Evolutionary conservation across 2,329 filamentous ascomycete genomes (phyloP).

Genomic region (Nigrospora sphaerica): DNA sequence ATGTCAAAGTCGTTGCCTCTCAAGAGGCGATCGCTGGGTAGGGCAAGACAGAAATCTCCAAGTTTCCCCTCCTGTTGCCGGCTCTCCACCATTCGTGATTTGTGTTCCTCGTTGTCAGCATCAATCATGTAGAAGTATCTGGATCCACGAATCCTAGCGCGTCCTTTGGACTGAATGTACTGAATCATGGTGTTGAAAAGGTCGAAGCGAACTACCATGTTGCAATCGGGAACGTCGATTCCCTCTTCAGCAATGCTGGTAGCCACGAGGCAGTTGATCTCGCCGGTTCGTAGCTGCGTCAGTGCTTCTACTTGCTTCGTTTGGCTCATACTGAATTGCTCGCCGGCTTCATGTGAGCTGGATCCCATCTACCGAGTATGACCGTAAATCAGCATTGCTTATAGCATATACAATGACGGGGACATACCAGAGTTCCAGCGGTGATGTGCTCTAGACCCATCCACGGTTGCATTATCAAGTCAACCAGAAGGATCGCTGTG

Average conservation of each 20-base stretch:
- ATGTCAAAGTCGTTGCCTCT: conserved; percentile 50
- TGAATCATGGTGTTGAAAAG: conserved; percentile 86
- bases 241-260: conserved; percentile 63
- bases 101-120: conserved; percentile 55
- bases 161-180: conserved; percentile 87
- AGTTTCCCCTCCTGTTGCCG: conserved; percentile 56
- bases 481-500: conserved; percentile 66
- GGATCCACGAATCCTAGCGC: conserved; percentile 72
- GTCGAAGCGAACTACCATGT: conserved; percentile 69
- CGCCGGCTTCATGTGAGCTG: conserved; percentile 46
- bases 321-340: conserved; percentile 45
- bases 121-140: conserved; percentile 84
- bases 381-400: conserved; percentile 3
- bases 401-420: background rate
- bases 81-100: conserved; percentile 49
- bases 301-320: conserved; percentile 69
- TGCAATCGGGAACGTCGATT: conserved; percentile 59
- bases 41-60: conserved; percentile 64
- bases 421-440: conserved; percentile 47
- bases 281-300: conserved; percentile 52
- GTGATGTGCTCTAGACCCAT: conserved; percentile 51
- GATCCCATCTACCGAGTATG: conserved; percentile 24
- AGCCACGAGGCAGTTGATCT: conserved; percentile 57
- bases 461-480: conserved; percentile 52
- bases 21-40: conserved; percentile 70